Evolutionary conservation across 805 yeast species (phyloP).

Genomic region (Wickerhamomyces ciferrii): DNA sequence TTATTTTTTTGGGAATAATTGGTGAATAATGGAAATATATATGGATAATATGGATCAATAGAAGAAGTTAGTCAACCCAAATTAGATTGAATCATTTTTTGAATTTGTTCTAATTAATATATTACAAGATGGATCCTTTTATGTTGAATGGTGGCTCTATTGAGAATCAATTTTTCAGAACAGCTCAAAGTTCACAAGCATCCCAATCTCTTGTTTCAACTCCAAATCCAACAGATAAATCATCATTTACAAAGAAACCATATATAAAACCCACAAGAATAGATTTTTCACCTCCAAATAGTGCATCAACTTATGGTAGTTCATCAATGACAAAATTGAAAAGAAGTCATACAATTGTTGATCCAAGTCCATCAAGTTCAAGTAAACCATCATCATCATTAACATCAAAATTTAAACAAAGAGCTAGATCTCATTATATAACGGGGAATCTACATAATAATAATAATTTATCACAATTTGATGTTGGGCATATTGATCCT

Average conservation of each 20-base stretch:
- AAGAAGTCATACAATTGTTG: not conserved
- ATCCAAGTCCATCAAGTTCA: not conserved
- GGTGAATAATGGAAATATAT: not conserved
- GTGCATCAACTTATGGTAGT: not conserved
- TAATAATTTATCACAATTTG: not conserved
- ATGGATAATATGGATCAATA: too few relatives aligned
- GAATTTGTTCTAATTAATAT: too few relatives aligned
- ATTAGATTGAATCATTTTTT: too few relatives aligned
- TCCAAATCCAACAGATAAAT: not conserved
- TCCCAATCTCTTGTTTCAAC: not conserved
- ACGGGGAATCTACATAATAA: not conserved
- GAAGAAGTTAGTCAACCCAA: too few relatives aligned
- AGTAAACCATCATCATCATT: not conserved
- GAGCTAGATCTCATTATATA: not conserved
- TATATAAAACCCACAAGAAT: too few relatives aligned
- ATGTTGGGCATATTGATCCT: too few relatives aligned
- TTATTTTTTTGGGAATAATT: too few relatives aligned
- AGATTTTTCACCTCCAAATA: too few relatives aligned
- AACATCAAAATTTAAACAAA: not conserved
- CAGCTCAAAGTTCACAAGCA: not conserved
- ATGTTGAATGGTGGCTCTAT: not conserved
- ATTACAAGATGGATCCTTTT: slow-evolving; percentile 1
- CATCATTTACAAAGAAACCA: too few relatives aligned
- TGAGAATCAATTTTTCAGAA: not conserved
- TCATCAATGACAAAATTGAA: not conserved